phyloP scores from a whole-genome alignment of 495 filamentous ascomycete species.

The Neurospora sp. region DNA sequence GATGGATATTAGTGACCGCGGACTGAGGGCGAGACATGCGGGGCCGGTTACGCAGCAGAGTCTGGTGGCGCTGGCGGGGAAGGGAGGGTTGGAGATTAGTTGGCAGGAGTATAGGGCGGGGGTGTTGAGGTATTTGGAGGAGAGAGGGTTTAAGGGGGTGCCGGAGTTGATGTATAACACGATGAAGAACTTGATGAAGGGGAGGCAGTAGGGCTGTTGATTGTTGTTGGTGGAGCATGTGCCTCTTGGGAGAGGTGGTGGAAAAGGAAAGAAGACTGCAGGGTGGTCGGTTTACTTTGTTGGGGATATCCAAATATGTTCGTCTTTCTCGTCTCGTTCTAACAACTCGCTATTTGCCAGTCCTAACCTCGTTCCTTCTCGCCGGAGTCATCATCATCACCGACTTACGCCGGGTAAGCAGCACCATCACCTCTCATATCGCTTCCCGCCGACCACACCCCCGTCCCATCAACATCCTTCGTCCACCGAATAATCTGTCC shows the following conservation, averaged over 20 bases:
- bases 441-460: slow-evolving; percentile 77
- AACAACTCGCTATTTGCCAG: neutral
- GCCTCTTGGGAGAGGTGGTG: neutral
- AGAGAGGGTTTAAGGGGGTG: slow-evolving; percentile 54
- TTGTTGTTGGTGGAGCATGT: neutral
- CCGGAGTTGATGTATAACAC: slow-evolving; percentile 71
- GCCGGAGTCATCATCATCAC: too few relatives aligned
- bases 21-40: slow-evolving; percentile 45
- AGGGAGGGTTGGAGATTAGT: slow-evolving; percentile 57
- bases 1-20: slow-evolving; percentile 3
- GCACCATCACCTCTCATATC: slow-evolving; percentile 83
- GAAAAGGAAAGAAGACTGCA: neutral
- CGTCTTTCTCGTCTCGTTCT: neutral
- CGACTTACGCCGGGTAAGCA: slow-evolving; percentile 49
- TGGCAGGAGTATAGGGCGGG: slow-evolving; percentile 68
- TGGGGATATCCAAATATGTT: neutral
- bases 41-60: slow-evolving; percentile 68
- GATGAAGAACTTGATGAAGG: slow-evolving; percentile 58
- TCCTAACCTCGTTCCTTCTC: too few relatives aligned
- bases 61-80: slow-evolving; percentile 49
- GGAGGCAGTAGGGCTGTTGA: slow-evolving; percentile 6
- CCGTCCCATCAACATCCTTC: slow-evolving; percentile 56
- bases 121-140: slow-evolving; percentile 63
- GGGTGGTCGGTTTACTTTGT: neutral
- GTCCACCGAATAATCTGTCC: slow-evolving; percentile 75